A percentile compares a stretch with the other conserved stretches of the same genome.
Evolutionary conservation across 495 filamentous ascomycete species (phyloP).

Genomic region (Neurospora sp.): DNA sequence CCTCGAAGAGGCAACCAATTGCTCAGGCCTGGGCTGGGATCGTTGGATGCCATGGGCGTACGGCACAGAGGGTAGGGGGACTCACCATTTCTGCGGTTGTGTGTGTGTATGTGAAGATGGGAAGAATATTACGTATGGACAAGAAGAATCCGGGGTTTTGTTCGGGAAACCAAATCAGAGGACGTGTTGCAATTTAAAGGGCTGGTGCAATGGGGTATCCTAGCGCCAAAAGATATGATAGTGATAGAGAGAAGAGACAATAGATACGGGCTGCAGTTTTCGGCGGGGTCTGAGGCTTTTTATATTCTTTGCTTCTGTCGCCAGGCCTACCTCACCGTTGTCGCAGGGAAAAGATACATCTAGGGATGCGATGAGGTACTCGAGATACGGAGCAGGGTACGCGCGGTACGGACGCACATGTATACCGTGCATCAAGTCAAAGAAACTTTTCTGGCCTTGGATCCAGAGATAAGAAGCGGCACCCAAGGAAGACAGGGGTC

Average conservation of each 20-base stretch:
- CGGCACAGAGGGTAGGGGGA: not conserved
- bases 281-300: slow-evolving; percentile 12
- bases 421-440: not conserved
- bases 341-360: not conserved
- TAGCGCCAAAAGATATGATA: not conserved
- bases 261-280: not conserved
- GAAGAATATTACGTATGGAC: slow-evolving; percentile 1
- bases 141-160: not conserved
- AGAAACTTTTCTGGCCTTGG: not conserved
- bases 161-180: slow-evolving; percentile 1
- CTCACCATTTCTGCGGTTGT: slow-evolving; percentile 6
- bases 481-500: not conserved
- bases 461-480: not conserved
- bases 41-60: not conserved
- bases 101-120: not conserved
- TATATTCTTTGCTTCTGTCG: slow-evolving; percentile 7
- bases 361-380: not conserved
- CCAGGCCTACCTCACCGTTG: slow-evolving; percentile 1
- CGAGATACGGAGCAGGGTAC: not conserved
- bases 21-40: not conserved
- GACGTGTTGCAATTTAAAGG: slow-evolving; percentile 2
- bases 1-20: not conserved
- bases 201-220: slow-evolving; percentile 4
- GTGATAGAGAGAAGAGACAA: not conserved
- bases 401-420: not conserved